These are phyloP conservation scores for Cryoendolithus antarcticus DNA, from an alignment of 2,329 filamentous ascomycete species.

Conservation along the genomic window DNA sequence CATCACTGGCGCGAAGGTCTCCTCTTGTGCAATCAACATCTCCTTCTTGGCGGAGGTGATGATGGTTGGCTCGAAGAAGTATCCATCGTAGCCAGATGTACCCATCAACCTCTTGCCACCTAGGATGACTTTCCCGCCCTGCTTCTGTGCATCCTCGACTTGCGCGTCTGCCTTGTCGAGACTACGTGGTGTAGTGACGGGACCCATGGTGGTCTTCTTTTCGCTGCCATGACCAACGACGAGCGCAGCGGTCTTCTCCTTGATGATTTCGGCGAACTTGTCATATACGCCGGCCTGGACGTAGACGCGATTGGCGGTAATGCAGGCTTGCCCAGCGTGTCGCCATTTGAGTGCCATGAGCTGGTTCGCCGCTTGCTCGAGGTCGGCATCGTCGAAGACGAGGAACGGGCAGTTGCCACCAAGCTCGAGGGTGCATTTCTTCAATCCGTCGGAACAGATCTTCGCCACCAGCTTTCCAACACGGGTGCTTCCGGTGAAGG, in stretches of 20 bases:
- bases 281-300: slow-evolving; percentile 53
- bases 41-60: slow-evolving; percentile 3
- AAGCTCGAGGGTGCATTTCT: slow-evolving; percentile 53
- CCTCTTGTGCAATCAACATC: slow-evolving; percentile 6
- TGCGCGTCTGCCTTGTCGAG: slow-evolving; percentile 47
- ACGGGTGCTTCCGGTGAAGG: slow-evolving; percentile 48
- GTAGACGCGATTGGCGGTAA: slow-evolving; percentile 53
- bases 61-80: slow-evolving; percentile 9
- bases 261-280: slow-evolving; percentile 44
- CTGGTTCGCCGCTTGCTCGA: slow-evolving; percentile 42
- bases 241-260: slow-evolving; percentile 40
- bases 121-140: slow-evolving; percentile 5
- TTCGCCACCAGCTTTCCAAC: slow-evolving; percentile 51
- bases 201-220: slow-evolving; percentile 47
- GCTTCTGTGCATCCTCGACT: slow-evolving; percentile 34
- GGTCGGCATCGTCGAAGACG: slow-evolving; percentile 52
- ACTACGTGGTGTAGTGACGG: slow-evolving; percentile 43
- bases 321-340: slow-evolving; percentile 53
- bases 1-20: slow-evolving; percentile 7
- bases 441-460: slow-evolving; percentile 47
- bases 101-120: slow-evolving; percentile 6
- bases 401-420: slow-evolving; percentile 55
- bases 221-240: slow-evolving; percentile 50
- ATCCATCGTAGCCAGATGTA: slow-evolving; percentile 9
- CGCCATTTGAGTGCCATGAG: slow-evolving; percentile 42